Evolutionary conservation across 2,329 filamentous ascomycete genomes (phyloP).

Genomic region (Cercospora janseana): DNA sequence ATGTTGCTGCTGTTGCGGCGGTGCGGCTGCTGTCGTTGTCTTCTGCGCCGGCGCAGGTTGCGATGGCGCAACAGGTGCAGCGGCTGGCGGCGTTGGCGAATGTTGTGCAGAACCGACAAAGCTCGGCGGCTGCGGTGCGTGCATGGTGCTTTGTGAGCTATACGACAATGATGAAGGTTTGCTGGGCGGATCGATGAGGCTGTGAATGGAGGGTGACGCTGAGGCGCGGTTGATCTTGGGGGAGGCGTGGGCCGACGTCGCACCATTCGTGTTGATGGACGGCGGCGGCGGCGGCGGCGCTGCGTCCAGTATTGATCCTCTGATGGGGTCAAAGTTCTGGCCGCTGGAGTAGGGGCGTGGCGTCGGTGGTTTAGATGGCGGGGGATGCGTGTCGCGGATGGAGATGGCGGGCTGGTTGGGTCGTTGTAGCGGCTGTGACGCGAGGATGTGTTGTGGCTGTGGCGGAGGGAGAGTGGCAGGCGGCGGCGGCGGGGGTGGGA

Average conservation of each 20-base stretch:
- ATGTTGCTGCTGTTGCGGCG: not conserved
- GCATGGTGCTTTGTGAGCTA: slow-evolving; percentile 27
- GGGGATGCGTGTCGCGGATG: slow-evolving; percentile 39
- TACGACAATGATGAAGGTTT: slow-evolving; percentile 35
- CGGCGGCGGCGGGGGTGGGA: slow-evolving; percentile 25
- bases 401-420: slow-evolving; percentile 32
- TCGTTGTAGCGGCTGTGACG: slow-evolving; percentile 17
- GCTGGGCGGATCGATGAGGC: slow-evolving; percentile 71
- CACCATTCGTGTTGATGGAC: slow-evolving; percentile 25
- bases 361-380: slow-evolving; percentile 40
- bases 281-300: slow-evolving; percentile 28
- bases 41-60: slow-evolving; percentile 15
- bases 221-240: slow-evolving; percentile 67
- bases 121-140: slow-evolving; percentile 23
- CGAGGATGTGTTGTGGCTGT: slow-evolving; percentile 17
- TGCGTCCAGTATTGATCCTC: slow-evolving; percentile 59
- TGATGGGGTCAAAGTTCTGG: slow-evolving; percentile 85
- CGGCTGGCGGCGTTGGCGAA: slow-evolving; percentile 26
- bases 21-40: slow-evolving; percentile 16
- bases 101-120: slow-evolving; percentile 24
- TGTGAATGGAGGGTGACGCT: slow-evolving; percentile 87
- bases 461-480: slow-evolving; percentile 23
- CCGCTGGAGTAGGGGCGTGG: slow-evolving; percentile 60
- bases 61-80: slow-evolving; percentile 10
- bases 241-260: slow-evolving; percentile 40